Evolutionary conservation across 352 stramenopile species (phyloP).

Genomic region (Phytophthora kernoviae): DNA sequence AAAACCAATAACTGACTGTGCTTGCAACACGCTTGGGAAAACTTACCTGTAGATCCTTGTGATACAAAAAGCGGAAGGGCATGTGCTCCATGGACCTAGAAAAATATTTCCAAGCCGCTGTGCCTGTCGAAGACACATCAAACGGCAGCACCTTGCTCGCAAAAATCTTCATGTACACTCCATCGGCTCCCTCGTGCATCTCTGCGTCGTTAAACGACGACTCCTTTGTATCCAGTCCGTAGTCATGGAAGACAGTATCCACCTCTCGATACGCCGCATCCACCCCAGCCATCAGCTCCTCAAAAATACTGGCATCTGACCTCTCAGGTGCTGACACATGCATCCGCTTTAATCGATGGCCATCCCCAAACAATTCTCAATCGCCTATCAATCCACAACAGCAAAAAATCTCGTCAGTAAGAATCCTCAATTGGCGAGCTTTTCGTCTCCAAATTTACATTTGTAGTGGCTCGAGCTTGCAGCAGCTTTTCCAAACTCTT

Average conservation of each 20-base stretch:
- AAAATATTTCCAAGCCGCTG: conserved; percentile 57
- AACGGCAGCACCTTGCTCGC: conserved; percentile 60
- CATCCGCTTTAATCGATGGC: conserved; percentile 29
- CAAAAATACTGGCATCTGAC: conserved; percentile 39
- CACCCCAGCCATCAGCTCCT: conserved; percentile 41
- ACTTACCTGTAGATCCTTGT: conserved; percentile 47
- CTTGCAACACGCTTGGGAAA: background rate
- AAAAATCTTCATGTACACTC: conserved; percentile 56
- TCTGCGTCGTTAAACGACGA: conserved; percentile 41
- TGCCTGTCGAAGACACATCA: conserved; percentile 36
- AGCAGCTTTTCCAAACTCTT: conserved; percentile 61
- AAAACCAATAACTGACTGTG: background rate
- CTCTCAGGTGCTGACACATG: conserved; percentile 29
- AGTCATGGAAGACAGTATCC: conserved; percentile 43
- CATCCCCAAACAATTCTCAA: conserved; percentile 32
- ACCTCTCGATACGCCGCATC: conserved; percentile 47
- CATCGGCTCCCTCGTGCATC: conserved; percentile 39
- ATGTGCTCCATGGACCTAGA: conserved; percentile 45
- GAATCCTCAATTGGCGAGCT: background rate
- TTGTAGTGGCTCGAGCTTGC: conserved; percentile 36
- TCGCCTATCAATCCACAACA: conserved; percentile 22
- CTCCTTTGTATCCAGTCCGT: conserved; percentile 38
- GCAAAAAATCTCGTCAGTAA: conserved; percentile 3
- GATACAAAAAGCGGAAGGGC: conserved; percentile 48
- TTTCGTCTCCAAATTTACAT: conserved; percentile 30